Evolutionary conservation across 2,329 filamentous ascomycete species (phyloP).

Genomic region (Aspergillus glaucus): DNA sequence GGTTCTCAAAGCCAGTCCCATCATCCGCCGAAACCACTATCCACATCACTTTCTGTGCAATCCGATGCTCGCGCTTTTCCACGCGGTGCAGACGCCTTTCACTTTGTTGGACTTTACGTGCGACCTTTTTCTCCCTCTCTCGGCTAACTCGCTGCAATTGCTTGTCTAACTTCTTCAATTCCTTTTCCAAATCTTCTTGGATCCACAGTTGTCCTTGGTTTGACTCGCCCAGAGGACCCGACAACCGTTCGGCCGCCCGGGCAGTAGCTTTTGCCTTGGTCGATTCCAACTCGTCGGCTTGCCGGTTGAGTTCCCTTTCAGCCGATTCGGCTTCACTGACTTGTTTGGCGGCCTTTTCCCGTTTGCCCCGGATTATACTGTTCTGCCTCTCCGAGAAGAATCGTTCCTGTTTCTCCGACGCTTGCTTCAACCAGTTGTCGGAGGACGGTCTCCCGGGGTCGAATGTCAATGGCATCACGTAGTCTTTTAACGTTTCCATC

Average conservation of each 20-base stretch:
- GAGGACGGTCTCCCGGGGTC: background rate
- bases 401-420: slow-evolving; percentile 3
- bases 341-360: slow-evolving; percentile 3
- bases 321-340: slow-evolving; percentile 4
- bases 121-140: slow-evolving; percentile 6
- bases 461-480: slow-evolving; percentile 3
- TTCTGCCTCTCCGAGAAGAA: slow-evolving; percentile 7
- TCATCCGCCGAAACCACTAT: slow-evolving; percentile 11
- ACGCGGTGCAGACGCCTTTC: slow-evolving; percentile 2
- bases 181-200: slow-evolving; percentile 8
- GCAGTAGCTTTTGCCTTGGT: slow-evolving; percentile 1
- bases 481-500: slow-evolving; percentile 4
- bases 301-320: slow-evolving; percentile 1
- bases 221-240: slow-evolving; percentile 9
- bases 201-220: slow-evolving; percentile 2
- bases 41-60: slow-evolving; percentile 10
- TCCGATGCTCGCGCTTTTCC: slow-evolving; percentile 7
- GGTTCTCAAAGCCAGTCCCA: slow-evolving; percentile 6
- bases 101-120: slow-evolving; percentile 5
- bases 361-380: background rate
- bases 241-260: slow-evolving; percentile 4
- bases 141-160: slow-evolving; percentile 2
- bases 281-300: slow-evolving; percentile 5
- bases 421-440: slow-evolving; percentile 7
- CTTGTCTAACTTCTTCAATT: slow-evolving; percentile 5